A percentile compares a stretch with the other conserved stretches of the same genome.
Conservation (phyloP, 1,139 yeast species). For the Saccharomyces hybrid region DNA sequence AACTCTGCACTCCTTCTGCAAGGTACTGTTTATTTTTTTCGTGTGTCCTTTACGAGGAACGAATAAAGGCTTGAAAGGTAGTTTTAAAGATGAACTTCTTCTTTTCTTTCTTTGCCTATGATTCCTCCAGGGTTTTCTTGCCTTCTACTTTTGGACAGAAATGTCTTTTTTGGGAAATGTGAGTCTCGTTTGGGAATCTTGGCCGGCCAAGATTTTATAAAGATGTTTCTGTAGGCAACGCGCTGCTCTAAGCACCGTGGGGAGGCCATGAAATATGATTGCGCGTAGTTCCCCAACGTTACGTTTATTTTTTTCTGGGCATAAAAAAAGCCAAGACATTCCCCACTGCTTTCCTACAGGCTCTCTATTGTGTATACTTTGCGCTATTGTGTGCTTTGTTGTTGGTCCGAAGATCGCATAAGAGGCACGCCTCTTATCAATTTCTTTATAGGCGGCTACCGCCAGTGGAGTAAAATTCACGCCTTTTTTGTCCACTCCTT, state of each 20-base stretch:
- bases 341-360: neutral
- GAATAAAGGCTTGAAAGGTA: neutral
- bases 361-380: neutral
- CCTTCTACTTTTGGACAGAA: neutral
- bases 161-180: neutral
- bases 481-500: neutral
- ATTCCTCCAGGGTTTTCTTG: neutral
- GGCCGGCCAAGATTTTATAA: neutral
- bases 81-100: neutral
- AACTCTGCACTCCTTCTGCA: neutral
- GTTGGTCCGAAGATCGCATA: neutral
- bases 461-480: neutral
- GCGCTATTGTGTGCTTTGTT: neutral
- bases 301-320: neutral
- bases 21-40: neutral
- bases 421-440: neutral
- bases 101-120: neutral
- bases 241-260: neutral
- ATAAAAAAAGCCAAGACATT: neutral
- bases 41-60: neutral
- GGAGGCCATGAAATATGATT: neutral
- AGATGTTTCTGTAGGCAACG: neutral
- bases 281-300: neutral
- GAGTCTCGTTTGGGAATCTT: neutral
- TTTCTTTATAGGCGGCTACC: neutral